Evolutionary conservation across 1,284 basidiomycete species (phyloP).

Genomic region (Peniophora sp.): DNA sequence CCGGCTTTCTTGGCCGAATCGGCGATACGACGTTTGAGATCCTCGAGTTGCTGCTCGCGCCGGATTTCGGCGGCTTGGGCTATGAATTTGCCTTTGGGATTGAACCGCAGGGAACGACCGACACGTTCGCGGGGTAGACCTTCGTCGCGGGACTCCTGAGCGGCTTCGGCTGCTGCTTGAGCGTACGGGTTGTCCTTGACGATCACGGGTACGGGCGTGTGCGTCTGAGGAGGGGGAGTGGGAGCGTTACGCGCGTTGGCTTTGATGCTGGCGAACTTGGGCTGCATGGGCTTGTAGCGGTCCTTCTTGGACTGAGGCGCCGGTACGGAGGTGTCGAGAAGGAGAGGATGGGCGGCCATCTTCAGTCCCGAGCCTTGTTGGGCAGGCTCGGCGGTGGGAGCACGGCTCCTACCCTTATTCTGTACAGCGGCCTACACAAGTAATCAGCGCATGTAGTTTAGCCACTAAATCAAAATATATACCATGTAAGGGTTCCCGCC

Average conservation of each 20-base stretch:
- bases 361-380: conserved; percentile 79
- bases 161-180: conserved; percentile 33
- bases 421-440: conserved; percentile 34
- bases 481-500: conserved; percentile 78
- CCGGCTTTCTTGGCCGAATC: conserved; percentile 91
- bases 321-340: conserved; percentile 54
- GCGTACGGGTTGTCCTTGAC: conserved; percentile 69
- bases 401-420: conserved; percentile 45
- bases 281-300: conserved; percentile 93
- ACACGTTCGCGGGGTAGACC: conserved; percentile 64
- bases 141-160: conserved; percentile 48
- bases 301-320: conserved; percentile 74
- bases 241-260: conserved; percentile 71
- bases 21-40: conserved; percentile 86
- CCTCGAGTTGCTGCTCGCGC: conserved; percentile 83
- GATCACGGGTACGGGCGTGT: conserved; percentile 33
- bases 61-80: conserved; percentile 79
- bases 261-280: conserved; percentile 92
- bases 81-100: conserved; percentile 86
- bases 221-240: conserved; percentile 47
- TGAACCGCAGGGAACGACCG: conserved; percentile 76
- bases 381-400: conserved; percentile 41
- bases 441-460: conserved; percentile 7
- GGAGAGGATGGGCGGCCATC: conserved; percentile 84
- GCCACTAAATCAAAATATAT: conserved; percentile 16